Evolutionary conservation across 2,329 filamentous ascomycete species (phyloP), one percentile per base, ranked within the genome.

Genomic region (Thermoascus crustaceus): DNA sequence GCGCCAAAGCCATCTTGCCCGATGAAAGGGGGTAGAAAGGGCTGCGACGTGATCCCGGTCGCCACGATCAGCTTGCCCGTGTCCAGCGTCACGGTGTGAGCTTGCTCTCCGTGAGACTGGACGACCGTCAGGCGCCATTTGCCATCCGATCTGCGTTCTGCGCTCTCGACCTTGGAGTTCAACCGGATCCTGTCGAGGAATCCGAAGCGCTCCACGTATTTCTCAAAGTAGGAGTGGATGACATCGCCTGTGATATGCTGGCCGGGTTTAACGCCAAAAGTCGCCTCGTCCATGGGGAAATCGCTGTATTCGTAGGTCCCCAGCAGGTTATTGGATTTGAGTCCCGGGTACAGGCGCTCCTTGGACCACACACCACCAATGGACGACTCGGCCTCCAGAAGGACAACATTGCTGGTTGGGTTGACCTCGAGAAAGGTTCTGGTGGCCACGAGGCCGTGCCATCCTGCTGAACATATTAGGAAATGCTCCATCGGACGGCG

Each of bases 251-350:
- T 71, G 32, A 83, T 73, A 51, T 82, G 76, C 34, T 78, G 53
- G 10, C 72, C 73, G 5, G 55, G 47, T 33, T 67, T 50, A 14
- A 68, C 56, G 0, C 61, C 64, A 45, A 73, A 79, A 0, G 60
- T 67, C 13, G 69, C 68, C 5, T 63, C 57, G 39, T 71, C 66
- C 76, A 88, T 81, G 11, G 81, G 80, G 40, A 83, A 85, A 47
- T 85, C 83, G 0, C 76, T 75, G 48, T 75, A 86, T 54, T 88
- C 80, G 46, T 80, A 85, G 0, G 76, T 81, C 2, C 82, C 82
- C 7, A 80, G 55, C 53, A 85, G 71, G 49, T 87, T 87, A 58
- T 89, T 88, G 35, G 75, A 78, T 48, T 78, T 82, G 32, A 89
- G 68, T 1, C 75, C 77, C 0, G 77, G 73, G 53, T 87, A 68